Base-by-base conservation (phyloP, 179 eudicot genomes). In the Corrigiola litoralis region DNA sequence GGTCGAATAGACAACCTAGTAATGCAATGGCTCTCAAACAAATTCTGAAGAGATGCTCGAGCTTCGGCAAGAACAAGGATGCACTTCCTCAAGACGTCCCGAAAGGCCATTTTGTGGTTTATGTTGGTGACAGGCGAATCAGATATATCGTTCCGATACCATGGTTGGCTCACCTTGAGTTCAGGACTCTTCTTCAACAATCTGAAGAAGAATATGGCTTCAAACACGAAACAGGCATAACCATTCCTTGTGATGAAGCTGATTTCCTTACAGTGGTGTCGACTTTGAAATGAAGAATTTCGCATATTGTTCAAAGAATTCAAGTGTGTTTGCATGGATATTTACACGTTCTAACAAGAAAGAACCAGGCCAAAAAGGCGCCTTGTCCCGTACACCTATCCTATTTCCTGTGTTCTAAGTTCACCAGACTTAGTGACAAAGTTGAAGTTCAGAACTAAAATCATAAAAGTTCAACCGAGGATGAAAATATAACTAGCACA, bases 171-270 rank as follows among this genome's bases (percentile, higher is more conserved):
- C 75, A 83, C 37, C 79, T 83, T 0, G 66, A 69, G 46, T 88
- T 88, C 54, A 84, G 77, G 41, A 64, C 50, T 48, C 73, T 85
- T 16, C 79, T 88, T 16, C 84, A 70, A 50, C 70, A 71, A 59
- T 78, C 87, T 14, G 90, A 81, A 72, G 90, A 87, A 47, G 90
- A 85, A 60, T 88, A 76, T 57, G 95, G 91, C 11, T 88, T 88
- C 53, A 65, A 56, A 21, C 90, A 85, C 42, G 81, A 80, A 0
- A 76, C 58, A 80, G 89, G 95, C 24, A 78, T 88, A 4, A 80
- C 81, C 40, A 72, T 88, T 54, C 95, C 95, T 60, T 88, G 91
- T 47, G 78, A 82, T 13, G 88, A 88, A 77, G 71, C 16, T 8
- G 73, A 66, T 63, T 85, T 85, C 42, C 66, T 27, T 61, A 52